Base-by-base conservation (phyloP, 2,329 filamentous ascomycete genomes). In the Microcyclospora tardicrescens region DNA sequence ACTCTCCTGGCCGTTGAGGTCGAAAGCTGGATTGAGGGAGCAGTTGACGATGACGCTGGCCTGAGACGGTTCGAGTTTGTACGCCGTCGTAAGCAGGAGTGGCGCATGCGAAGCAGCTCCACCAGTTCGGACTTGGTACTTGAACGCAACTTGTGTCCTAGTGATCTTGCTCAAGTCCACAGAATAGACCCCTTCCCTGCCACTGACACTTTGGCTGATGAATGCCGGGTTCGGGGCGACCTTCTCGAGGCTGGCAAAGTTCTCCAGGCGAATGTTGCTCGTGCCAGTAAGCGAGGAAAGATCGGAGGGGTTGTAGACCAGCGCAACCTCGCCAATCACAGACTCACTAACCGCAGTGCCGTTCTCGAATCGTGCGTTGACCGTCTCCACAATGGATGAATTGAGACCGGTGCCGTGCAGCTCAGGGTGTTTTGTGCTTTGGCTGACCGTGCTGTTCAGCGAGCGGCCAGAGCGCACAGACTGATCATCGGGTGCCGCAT, bases 211-310 rank as follows among this genome's bases (percentile, higher is more conserved):
- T 49, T 85, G 81, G 27, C 79, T 76, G 37, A 96, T 78, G 61
- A 96, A 93, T 41, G 86, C 83, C 33, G 85, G 84, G 58, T 98
- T 98, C 1, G 87, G 86, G 0, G 86, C 87, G 40, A 98, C 87
- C 53, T 84, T 86, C 53, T 96, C 91, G 5, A 98, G 72, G n/a
- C 74, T 72, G 9, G 79, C 64, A 57, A 93, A 94, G 57, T 94
- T 91, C 53, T 93, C 84, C 43, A 98, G 75, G 14, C 84, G 79
- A 48, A 96, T 80, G 2, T 67, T 79, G 52, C 87, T 73, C 2
- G 59, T 62, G 15, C 65, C 64, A 38, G 62, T 59, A 6, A 52
- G 47, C 11, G 58, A 50, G 27, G 54, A 49, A 30, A 70, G 62
- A 38, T 69, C 65, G 13, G 72, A 59, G 12, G 70, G 63, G 40